These are phyloP conservation scores for Monosporascus sp. DNA, from an alignment of 2,329 filamentous ascomycete genomes.

Conservation along the genomic window DNA sequence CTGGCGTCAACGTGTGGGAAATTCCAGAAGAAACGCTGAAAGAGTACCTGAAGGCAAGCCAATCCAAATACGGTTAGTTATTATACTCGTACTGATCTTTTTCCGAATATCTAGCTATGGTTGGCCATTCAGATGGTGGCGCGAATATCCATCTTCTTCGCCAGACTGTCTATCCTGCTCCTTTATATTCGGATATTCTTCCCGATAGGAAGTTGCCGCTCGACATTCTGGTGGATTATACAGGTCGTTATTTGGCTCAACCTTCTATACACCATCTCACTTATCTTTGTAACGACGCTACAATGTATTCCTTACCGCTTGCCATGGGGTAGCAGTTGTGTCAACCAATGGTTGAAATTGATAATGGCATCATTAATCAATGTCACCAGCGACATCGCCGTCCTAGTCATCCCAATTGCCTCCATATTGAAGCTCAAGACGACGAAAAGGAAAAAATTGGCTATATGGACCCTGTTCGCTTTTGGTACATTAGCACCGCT, in stretches of 20 bases:
- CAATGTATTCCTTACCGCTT: slow-evolving; percentile 15
- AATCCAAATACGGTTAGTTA: not conserved
- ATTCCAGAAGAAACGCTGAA: slow-evolving; percentile 8
- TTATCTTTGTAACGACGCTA: slow-evolving; percentile 16
- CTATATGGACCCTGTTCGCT: slow-evolving; percentile 23
- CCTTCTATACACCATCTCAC: slow-evolving; percentile 16
- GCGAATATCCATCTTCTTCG: slow-evolving; percentile 20
- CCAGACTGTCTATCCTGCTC: slow-evolving; percentile 17
- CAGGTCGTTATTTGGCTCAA: slow-evolving; percentile 17
- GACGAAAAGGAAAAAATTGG: slow-evolving; percentile 20
- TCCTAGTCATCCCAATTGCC: slow-evolving; percentile 22
- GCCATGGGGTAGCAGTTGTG: slow-evolving; percentile 17
- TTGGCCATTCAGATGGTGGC: slow-evolving; percentile 17
- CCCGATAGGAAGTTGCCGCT: slow-evolving; percentile 7
- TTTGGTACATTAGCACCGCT: slow-evolving; percentile 23
- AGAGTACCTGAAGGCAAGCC: slow-evolving; percentile 6
- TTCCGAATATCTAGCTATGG: slow-evolving; percentile 10
- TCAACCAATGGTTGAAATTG: slow-evolving; percentile 16
- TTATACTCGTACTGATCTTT: not conserved
- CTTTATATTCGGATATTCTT: slow-evolving; percentile 18
- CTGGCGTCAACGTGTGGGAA: slow-evolving; percentile 14
- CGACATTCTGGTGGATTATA: slow-evolving; percentile 19
- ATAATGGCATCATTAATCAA: slow-evolving; percentile 20
- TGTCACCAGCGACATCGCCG: slow-evolving; percentile 19
- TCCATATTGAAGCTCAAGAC: slow-evolving; percentile 24